Conservation (phyloP, 2,329 filamentous ascomycete species). For the Cladosporium sp. region DNA sequence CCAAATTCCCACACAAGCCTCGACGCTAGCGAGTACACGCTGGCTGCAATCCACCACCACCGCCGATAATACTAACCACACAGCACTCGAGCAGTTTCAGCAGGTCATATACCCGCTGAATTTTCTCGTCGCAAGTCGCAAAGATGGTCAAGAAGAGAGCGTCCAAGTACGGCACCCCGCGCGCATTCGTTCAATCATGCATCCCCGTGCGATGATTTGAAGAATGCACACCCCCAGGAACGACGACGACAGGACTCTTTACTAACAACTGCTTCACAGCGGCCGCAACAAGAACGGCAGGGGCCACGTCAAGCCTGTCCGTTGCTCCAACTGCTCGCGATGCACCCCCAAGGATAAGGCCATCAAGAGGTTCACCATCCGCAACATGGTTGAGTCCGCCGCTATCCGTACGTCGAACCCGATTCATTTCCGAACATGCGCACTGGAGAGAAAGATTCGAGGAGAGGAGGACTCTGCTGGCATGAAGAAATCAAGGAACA, state of each 20-base stretch:
- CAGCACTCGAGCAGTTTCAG: slow-evolving; percentile 20
- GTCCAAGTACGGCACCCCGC: slow-evolving; percentile 58
- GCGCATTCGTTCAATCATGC: slow-evolving; percentile 7
- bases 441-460: slow-evolving; percentile 4
- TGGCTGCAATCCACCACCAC: slow-evolving; percentile 1
- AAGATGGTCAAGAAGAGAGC: slow-evolving; percentile 74
- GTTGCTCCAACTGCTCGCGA: slow-evolving; percentile 78
- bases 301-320: slow-evolving; percentile 99
- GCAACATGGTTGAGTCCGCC: slow-evolving; percentile 99
- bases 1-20: too few species aligned
- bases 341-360: slow-evolving; percentile 98
- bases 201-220: background rate
- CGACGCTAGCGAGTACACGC: background rate
- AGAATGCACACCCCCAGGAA: background rate
- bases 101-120: slow-evolving; percentile 23
- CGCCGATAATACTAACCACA: slow-evolving; percentile 13
- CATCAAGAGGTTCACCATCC: slow-evolving; percentile 99
- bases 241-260: slow-evolving; percentile 14
- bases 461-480: background rate
- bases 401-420: slow-evolving; percentile 81
- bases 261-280: slow-evolving; percentile 52
- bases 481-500: slow-evolving; percentile 2
- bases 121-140: slow-evolving; percentile 43
- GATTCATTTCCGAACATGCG: background rate
- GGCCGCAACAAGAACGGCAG: slow-evolving; percentile 99